phyloP scores from a whole-genome alignment of 2,329 filamentous ascomycete genomes.

The Fusarium sp. region DNA sequence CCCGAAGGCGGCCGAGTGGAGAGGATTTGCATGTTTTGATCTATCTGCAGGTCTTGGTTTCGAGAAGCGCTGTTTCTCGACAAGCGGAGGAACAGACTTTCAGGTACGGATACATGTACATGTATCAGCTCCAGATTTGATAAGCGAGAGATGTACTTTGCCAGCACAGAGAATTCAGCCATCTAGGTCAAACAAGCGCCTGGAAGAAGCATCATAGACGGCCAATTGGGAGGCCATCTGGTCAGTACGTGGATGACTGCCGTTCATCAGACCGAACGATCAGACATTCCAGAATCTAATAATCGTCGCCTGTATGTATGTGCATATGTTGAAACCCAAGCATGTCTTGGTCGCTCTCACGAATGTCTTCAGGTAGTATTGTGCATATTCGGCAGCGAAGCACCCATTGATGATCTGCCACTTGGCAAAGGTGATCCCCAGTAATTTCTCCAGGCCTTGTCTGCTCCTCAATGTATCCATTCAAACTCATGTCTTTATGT shows the following conservation, averaged over 20 bases:
- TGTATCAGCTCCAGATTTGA: not conserved
- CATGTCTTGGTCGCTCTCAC: not conserved
- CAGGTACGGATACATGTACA: conserved; percentile 17
- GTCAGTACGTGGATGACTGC: conserved; percentile 5
- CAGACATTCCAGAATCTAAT: not conserved
- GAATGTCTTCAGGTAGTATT: conserved; percentile 4
- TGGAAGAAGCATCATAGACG: conserved; percentile 21
- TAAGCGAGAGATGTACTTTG: conserved; percentile 24
- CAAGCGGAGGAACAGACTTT: conserved; percentile 31
- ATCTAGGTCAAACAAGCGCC: conserved; percentile 39
- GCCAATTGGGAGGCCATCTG: conserved; percentile 21
- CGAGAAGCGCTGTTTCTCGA: conserved; percentile 39
- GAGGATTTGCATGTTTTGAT: conserved; percentile 16
- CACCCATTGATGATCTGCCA: conserved; percentile 41
- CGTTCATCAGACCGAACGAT: conserved; percentile 8
- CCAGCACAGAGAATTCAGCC: conserved; percentile 8
- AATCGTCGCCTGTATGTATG: conserved; percentile 1
- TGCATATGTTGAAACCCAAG: conserved; percentile 4
- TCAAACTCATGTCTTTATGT: not conserved
- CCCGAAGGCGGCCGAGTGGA: conserved; percentile 33
- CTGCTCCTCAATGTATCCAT: conserved; percentile 8
- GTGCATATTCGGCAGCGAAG: conserved; percentile 10
- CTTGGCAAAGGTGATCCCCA: conserved; percentile 37
- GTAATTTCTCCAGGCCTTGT: conserved; percentile 34
- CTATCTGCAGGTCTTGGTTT: conserved; percentile 41